Percentiles rank a stretch among this genome's conserved stretches.
Evolutionary conservation across 2,329 filamentous ascomycete species (phyloP).

Genomic region (Beauveria sp.): DNA sequence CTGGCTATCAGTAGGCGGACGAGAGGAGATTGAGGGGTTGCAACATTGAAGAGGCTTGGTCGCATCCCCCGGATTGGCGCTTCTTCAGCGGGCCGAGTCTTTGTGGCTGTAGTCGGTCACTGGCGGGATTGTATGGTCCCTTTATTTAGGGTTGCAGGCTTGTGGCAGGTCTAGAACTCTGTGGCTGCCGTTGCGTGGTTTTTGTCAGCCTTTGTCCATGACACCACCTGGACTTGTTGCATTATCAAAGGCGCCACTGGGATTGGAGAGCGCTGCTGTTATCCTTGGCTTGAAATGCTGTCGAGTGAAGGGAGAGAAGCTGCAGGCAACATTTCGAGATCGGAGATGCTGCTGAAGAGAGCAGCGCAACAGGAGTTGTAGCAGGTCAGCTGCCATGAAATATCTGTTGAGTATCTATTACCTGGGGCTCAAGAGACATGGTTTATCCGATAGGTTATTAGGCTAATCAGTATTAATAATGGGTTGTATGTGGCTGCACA

Average conservation of each 20-base stretch:
- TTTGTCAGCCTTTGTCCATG: neutral
- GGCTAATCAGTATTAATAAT: too few species aligned
- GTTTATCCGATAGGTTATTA: too few species aligned
- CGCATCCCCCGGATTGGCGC: neutral
- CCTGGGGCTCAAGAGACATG: too few species aligned
- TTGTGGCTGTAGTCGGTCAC: neutral
- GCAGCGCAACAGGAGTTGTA: too few species aligned
- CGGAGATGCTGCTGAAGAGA: too few species aligned
- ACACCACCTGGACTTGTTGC: neutral
- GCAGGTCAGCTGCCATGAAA: too few species aligned
- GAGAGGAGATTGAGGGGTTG: neutral
- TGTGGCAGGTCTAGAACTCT: constrained; percentile 4
- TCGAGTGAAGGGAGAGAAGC: neutral
- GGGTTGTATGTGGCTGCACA: neutral
- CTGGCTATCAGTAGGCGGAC: neutral
- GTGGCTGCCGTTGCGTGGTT: constrained; percentile 2
- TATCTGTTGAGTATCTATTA: too few species aligned
- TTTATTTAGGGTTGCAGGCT: neutral
- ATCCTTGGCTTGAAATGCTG: neutral
- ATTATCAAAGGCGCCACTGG: neutral
- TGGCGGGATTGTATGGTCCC: neutral
- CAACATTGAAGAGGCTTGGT: neutral
- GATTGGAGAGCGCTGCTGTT: neutral
- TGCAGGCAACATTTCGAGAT: too few species aligned
- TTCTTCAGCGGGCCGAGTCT: neutral